These are phyloP conservation scores for Camellia oleifera DNA, from an alignment of 179 eudicot genomes.

Conservation along the genomic window DNA sequence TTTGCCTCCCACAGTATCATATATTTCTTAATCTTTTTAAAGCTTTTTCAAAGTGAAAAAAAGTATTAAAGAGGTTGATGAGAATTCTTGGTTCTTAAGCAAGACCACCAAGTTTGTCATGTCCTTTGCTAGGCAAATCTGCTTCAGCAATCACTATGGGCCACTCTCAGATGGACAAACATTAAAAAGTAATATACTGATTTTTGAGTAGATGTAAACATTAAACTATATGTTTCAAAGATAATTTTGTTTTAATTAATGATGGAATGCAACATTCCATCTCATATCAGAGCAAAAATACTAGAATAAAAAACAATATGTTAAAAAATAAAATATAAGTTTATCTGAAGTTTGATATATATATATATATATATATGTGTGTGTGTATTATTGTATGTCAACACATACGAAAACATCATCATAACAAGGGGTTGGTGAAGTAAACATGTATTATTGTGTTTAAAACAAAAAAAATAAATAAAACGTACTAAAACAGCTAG, in stretches of 20 bases:
- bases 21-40: too few species aligned
- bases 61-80: background rate
- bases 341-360: too few species aligned
- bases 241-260: background rate
- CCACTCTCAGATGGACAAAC: background rate
- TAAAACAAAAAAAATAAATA: too few species aligned
- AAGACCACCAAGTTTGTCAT: background rate
- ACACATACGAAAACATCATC: too few species aligned
- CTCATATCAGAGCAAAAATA: background rate
- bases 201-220: background rate
- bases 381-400: too few species aligned
- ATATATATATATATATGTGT: too few species aligned
- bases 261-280: background rate
- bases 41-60: background rate
- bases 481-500: too few species aligned
- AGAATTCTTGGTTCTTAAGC: background rate
- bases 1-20: too few species aligned
- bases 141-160: background rate
- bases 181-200: background rate
- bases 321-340: background rate
- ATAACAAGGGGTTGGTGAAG: too few species aligned
- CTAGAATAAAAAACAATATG: background rate
- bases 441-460: too few species aligned
- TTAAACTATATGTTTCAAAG: background rate
- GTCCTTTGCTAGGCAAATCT: background rate